phyloP scores from a whole-genome alignment of 306 rosid species.

The Malus fusca region DNA sequence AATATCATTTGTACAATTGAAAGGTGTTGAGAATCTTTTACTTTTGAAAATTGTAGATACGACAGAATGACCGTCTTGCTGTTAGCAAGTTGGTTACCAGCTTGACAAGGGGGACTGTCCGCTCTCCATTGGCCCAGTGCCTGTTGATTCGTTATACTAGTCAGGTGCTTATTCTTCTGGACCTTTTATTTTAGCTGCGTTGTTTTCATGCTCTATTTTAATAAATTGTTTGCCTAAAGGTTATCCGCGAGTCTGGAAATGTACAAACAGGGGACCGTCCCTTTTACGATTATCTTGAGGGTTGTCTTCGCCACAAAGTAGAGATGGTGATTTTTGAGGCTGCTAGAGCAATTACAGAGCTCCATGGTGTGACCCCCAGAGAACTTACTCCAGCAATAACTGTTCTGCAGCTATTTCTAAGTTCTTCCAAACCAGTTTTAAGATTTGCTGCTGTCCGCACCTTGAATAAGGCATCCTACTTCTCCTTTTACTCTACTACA shows the following conservation, averaged over 20 bases:
- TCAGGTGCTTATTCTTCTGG: conserved; percentile 52
- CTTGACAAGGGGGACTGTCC: conserved; percentile 88
- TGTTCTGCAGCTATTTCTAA: conserved; percentile 94
- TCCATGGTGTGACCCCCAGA: conserved; percentile 77
- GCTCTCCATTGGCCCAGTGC: conserved; percentile 98
- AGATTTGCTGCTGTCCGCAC: conserved; percentile 99
- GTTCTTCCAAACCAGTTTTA: conserved; percentile 95
- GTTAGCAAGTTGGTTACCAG: conserved; percentile 97
- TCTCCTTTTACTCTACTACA: background rate
- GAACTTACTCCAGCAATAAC: conserved; percentile 95
- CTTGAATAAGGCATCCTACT: conserved; percentile 64
- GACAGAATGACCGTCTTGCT: conserved; percentile 96
- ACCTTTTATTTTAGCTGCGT: background rate
- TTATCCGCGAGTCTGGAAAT: conserved; percentile 69
- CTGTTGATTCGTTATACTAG: conserved; percentile 93
- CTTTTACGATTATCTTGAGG: conserved; percentile 89
- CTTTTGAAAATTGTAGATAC: conserved; percentile 55
- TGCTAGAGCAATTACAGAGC: conserved; percentile 95
- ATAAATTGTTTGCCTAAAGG: conserved; percentile 37
- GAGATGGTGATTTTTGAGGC: conserved; percentile 99
- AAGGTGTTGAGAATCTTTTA: conserved; percentile 6
- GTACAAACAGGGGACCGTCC: conserved; percentile 90
- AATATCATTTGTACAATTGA: background rate
- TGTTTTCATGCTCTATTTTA: conserved; percentile 14
- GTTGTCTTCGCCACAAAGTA: conserved; percentile 97